phyloP scores from a whole-genome alignment of 2,329 filamentous ascomycete genomes.

The Ophiostoma sp. region DNA sequence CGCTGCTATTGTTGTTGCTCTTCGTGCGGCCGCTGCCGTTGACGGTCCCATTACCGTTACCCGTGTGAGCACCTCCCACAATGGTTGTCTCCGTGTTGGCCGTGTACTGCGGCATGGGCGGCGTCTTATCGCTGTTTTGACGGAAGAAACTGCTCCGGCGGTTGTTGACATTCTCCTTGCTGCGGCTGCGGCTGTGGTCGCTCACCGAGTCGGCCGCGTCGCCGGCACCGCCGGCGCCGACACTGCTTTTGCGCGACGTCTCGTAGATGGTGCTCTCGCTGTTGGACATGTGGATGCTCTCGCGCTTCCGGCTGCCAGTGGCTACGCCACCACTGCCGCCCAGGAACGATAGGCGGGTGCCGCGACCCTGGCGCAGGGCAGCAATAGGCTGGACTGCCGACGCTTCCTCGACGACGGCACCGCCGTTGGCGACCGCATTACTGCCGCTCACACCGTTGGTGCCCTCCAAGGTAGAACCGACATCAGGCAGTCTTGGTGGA shows the following conservation, averaged over 20 bases:
- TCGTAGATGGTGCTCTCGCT: slow-evolving; percentile 21
- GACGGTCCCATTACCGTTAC: slow-evolving; percentile 9
- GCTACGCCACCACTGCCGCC: slow-evolving; percentile 44
- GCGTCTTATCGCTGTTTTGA: slow-evolving; percentile 17
- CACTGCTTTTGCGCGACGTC: slow-evolving; percentile 28
- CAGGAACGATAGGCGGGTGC: slow-evolving; percentile 58
- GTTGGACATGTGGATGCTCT: slow-evolving; percentile 27
- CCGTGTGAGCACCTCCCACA: background rate
- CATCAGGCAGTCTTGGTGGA: slow-evolving; percentile 35
- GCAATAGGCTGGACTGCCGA: slow-evolving; percentile 51
- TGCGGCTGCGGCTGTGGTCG: slow-evolving; percentile 30
- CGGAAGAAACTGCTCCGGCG: slow-evolving; percentile 51
- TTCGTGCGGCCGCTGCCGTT: slow-evolving; percentile 14
- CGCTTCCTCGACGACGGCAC: slow-evolving; percentile 45
- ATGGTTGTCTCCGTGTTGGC: slow-evolving; percentile 2
- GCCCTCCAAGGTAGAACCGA: slow-evolving; percentile 40
- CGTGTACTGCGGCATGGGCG: slow-evolving; percentile 10
- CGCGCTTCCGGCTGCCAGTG: slow-evolving; percentile 30
- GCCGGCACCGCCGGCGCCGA: slow-evolving; percentile 27
- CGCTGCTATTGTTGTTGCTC: slow-evolving; percentile 17
- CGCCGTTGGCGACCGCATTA: slow-evolving; percentile 23
- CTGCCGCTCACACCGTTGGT: slow-evolving; percentile 22
- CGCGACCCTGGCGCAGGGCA: slow-evolving; percentile 51
- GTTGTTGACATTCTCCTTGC: slow-evolving; percentile 37
- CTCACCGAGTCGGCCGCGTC: slow-evolving; percentile 36